A percentile compares a stretch with the other conserved stretches of the same genome.
phyloP scores from a whole-genome alignment of 345 rosid genomes.

The Acer campestre region DNA sequence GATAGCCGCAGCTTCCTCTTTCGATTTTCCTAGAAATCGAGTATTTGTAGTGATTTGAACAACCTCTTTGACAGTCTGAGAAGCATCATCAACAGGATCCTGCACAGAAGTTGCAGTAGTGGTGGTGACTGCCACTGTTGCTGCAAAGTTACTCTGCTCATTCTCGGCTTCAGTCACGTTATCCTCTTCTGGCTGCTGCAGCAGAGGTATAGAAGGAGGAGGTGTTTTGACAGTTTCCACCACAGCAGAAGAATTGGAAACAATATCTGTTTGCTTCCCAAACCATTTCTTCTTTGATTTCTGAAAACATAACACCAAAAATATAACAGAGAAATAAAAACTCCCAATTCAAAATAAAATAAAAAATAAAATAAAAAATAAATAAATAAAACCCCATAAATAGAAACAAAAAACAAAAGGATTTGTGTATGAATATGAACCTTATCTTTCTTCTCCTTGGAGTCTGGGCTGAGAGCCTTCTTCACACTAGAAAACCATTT shows the following conservation, averaged over 20 bases:
- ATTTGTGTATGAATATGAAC: constrained; percentile 24
- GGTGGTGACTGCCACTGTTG: constrained; percentile 31
- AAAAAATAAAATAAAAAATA: background rate
- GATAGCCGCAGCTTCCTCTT: constrained; percentile 84
- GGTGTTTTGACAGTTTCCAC: constrained; percentile 30
- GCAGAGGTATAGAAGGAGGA: constrained; percentile 33
- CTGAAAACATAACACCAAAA: constrained; percentile 24
- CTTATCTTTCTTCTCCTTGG: constrained; percentile 58
- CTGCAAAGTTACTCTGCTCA: constrained; percentile 39
- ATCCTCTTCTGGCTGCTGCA: constrained; percentile 45
- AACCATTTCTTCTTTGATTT: constrained; percentile 51
- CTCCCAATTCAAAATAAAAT: background rate
- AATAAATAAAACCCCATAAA: constrained; percentile 3
- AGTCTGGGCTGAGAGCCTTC: constrained; percentile 82
- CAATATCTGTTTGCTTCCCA: constrained; percentile 47
- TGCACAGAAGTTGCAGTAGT: constrained; percentile 26
- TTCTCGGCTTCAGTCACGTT: constrained; percentile 44
- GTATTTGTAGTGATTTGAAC: constrained; percentile 28
- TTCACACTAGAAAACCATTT: constrained; percentile 90
- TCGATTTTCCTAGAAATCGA: constrained; percentile 62
- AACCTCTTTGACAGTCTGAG: constrained; percentile 44
- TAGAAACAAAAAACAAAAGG: background rate
- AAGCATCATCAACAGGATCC: constrained; percentile 30
- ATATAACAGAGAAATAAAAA: background rate
- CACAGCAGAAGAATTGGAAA: constrained; percentile 33